These are phyloP conservation scores for Calonectria honghensis DNA, from an alignment of 2,329 filamentous ascomycete species.

Conservation along the genomic window DNA sequence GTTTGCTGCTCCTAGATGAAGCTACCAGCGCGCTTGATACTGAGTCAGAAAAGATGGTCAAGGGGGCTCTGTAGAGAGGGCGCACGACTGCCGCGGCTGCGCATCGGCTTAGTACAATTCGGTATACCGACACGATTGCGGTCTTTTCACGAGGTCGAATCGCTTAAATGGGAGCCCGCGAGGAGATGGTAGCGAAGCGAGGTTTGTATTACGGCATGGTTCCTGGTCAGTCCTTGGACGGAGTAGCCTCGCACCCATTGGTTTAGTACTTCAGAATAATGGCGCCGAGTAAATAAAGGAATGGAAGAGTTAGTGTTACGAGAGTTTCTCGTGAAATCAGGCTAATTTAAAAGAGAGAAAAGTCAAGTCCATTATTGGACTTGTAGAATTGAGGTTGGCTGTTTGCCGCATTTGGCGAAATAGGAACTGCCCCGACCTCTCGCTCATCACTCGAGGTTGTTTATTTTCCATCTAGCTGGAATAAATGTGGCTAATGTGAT, in stretches of 20 bases:
- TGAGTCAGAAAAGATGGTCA: conserved; percentile 79
- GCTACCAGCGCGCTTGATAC: conserved; percentile 80
- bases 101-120: conserved; percentile 73
- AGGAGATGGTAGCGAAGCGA: conserved; percentile 70
- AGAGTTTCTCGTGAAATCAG: not conserved
- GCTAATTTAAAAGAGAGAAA: not conserved
- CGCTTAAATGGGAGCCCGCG: conserved; percentile 77
- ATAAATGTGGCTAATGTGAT: too few species aligned
- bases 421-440: not conserved
- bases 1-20: conserved; percentile 83
- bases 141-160: conserved; percentile 71
- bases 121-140: conserved; percentile 77
- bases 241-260: conserved; percentile 49
- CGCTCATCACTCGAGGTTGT: not conserved
- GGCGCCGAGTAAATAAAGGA: not conserved
- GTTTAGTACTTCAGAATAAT: not conserved
- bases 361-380: not conserved
- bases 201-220: conserved; percentile 74
- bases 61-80: conserved; percentile 74
- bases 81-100: conserved; percentile 79
- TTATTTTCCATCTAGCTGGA: not conserved
- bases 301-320: not conserved
- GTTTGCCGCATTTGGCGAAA: not conserved
- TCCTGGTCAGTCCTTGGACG: conserved; percentile 64
- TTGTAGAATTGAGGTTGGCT: not conserved